Conservation (phyloP, 257 asterid species). For the Lavandula angustifolia region DNA sequence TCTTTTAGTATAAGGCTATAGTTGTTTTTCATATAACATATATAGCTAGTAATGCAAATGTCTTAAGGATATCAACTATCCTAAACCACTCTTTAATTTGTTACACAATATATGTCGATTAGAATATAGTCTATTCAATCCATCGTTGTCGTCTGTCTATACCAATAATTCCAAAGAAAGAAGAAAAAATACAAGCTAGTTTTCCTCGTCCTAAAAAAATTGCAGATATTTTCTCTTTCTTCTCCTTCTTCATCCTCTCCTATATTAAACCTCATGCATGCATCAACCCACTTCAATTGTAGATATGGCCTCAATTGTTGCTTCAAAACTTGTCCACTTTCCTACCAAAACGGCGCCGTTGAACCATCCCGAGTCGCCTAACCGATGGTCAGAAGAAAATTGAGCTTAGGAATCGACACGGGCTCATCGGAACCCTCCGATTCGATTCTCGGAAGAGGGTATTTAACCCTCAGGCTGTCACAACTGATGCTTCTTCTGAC, state of each 20-base stretch:
- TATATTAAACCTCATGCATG: conserved; percentile 17
- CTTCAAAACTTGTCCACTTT: conserved; percentile 27
- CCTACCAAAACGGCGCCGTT: conserved; percentile 22
- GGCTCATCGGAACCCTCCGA: conserved; percentile 12
- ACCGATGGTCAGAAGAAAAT: background rate
- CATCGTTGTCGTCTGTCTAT: background rate
- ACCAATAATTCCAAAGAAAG: conserved; percentile 10
- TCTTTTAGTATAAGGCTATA: too few relatives aligned
- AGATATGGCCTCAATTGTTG: conserved; percentile 31
- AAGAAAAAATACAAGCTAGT: background rate
- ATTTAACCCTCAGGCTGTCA: conserved; percentile 31
- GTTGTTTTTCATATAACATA: too few relatives aligned
- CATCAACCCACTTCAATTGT: background rate
- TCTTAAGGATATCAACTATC: too few relatives aligned
- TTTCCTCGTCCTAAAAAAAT: background rate
- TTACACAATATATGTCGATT: too few relatives aligned
- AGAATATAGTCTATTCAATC: background rate
- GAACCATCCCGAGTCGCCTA: background rate
- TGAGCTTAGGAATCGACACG: conserved; percentile 17
- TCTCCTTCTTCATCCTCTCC: background rate
- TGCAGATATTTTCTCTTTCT: background rate
- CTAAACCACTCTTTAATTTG: too few relatives aligned
- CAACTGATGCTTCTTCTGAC: conserved; percentile 35
- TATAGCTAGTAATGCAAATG: too few relatives aligned
- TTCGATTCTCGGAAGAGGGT: conserved; percentile 1